A percentile compares a stretch with the other conserved stretches of the same genome.
phyloP scores from a whole-genome alignment of 2,329 filamentous ascomycete genomes.

The Dactylonectria estremocensis region DNA sequence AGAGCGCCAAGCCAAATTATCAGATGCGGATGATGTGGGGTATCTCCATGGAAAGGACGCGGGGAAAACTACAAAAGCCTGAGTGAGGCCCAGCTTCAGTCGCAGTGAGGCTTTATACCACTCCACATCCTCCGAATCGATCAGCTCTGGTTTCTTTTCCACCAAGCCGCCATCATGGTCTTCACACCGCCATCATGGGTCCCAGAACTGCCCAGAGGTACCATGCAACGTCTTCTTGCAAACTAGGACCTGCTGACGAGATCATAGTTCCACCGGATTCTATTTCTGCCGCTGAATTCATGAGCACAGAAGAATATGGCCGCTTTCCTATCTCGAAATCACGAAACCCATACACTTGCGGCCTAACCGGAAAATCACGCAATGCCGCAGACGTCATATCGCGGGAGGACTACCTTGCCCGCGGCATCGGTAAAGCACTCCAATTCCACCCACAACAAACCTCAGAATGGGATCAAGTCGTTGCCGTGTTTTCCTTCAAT shows the following conservation, averaged over 20 bases:
- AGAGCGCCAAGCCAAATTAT: conserved; percentile 1
- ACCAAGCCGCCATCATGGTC: conserved; percentile 57
- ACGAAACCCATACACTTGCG: conserved; percentile 14
- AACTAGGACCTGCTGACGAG: conserved; percentile 7
- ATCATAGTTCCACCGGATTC: conserved; percentile 69
- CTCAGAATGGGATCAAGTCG: conserved; percentile 9
- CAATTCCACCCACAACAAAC: neutral
- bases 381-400: neutral
- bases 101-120: neutral
- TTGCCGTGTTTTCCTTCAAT: conserved; percentile 7
- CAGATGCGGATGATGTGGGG: conserved; percentile 8
- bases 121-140: neutral
- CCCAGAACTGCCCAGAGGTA: conserved; percentile 70
- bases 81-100: neutral
- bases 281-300: conserved; percentile 8
- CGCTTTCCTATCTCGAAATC: conserved; percentile 1
- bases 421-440: neutral
- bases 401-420: conserved; percentile 2
- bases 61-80: neutral
- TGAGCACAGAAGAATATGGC: conserved; percentile 8
- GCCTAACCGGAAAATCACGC: conserved; percentile 1
- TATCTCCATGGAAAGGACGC: conserved; percentile 2
- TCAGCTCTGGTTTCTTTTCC: neutral
- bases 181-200: conserved; percentile 76
- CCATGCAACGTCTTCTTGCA: conserved; percentile 35